phyloP scores from a whole-genome alignment of 2,329 filamentous ascomycete species.

The Claviceps monticola region DNA sequence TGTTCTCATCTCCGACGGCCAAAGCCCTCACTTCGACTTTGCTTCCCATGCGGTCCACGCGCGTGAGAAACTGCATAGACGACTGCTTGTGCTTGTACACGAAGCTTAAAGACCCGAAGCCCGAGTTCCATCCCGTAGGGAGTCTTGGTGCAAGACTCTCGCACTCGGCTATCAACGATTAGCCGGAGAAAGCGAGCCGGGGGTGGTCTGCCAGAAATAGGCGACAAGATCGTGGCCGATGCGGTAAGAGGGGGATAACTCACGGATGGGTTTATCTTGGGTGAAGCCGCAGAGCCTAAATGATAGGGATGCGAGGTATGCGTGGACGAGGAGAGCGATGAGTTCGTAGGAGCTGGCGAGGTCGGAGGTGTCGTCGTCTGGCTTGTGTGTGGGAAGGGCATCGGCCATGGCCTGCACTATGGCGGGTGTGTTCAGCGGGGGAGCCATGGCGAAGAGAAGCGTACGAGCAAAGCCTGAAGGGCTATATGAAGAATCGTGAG shows the following conservation, averaged over 20 bases:
- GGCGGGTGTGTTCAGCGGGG: constrained; percentile 17
- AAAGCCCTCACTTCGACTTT: constrained; percentile 77
- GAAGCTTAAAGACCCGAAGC: constrained; percentile 60
- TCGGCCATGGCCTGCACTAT: constrained; percentile 44
- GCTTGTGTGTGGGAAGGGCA: constrained; percentile 40
- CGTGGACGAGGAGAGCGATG: constrained; percentile 70
- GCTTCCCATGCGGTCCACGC: constrained; percentile 65
- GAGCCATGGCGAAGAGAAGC: background rate
- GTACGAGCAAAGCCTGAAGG: no score
- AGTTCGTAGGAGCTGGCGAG: constrained; percentile 66
- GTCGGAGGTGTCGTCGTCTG: constrained; percentile 42
- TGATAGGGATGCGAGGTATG: constrained; percentile 64
- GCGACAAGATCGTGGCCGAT: background rate
- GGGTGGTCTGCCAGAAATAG: no score
- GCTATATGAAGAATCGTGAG: no score
- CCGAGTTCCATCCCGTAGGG: constrained; percentile 67
- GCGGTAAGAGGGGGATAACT: constrained; percentile 7
- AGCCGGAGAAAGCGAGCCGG: background rate
- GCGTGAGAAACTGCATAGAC: constrained; percentile 70
- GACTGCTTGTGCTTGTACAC: constrained; percentile 79
- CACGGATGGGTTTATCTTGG: constrained; percentile 65
- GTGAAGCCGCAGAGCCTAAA: constrained; percentile 75
- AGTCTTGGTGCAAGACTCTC: constrained; percentile 47
- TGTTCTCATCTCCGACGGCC: constrained; percentile 67
- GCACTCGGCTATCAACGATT: constrained; percentile 26